These are phyloP conservation scores for Talaromyces wortmannii DNA, from an alignment of 495 filamentous ascomycete genomes.

Conservation along the genomic window DNA sequence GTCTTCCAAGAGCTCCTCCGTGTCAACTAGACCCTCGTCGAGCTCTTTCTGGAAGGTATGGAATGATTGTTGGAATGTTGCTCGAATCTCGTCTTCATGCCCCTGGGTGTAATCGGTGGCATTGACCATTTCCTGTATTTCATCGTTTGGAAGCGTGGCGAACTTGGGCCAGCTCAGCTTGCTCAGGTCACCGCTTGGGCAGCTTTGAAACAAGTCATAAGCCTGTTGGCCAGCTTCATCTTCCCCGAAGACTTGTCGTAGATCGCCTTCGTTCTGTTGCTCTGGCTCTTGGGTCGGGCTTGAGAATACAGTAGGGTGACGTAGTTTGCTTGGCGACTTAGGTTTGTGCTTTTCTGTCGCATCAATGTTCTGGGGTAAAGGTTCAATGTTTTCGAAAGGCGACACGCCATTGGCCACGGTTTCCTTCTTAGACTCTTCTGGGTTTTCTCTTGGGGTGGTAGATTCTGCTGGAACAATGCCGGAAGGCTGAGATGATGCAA, in stretches of 20 bases:
- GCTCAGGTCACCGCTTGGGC: constrained; percentile 4
- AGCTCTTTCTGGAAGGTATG: background rate
- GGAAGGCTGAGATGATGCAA: background rate
- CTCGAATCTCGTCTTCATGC: background rate
- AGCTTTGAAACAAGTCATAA: constrained; percentile 17
- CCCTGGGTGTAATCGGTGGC: background rate
- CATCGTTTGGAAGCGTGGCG: background rate
- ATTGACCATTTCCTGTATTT: background rate
- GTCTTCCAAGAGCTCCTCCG: constrained; percentile 1
- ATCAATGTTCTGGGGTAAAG: no score
- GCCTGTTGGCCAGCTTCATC: constrained; percentile 20
- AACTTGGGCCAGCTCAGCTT: constrained; percentile 4
- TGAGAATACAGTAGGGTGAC: constrained; percentile 25
- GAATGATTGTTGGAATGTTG: background rate
- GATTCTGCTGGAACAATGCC: background rate
- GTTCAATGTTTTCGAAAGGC: no score
- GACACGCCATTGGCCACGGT: no score
- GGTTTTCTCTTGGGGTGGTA: no score
- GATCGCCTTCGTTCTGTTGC: background rate
- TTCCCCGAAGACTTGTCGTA: constrained; percentile 14
- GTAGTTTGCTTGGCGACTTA: constrained; percentile 40
- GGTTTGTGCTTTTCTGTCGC: constrained; percentile 36
- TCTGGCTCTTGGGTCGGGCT: background rate
- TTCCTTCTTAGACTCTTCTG: no score
- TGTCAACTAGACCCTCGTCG: background rate